Evolutionary conservation across 306 rosid species (phyloP).

Genomic region (Dalbergia cochinchinensis): DNA sequence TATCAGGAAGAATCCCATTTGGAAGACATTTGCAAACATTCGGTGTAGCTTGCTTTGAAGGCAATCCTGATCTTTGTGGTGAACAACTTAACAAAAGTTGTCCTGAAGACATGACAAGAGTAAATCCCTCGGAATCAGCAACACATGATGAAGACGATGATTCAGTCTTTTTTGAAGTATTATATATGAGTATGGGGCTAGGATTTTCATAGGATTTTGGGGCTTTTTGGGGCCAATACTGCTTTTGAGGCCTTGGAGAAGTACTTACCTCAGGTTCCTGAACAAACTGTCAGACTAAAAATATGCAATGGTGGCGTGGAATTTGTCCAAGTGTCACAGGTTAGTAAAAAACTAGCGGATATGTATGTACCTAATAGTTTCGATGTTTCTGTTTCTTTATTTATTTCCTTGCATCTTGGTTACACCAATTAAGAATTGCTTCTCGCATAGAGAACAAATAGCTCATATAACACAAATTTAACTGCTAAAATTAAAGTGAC

Average conservation of each 20-base stretch:
- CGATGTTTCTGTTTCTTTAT: neutral
- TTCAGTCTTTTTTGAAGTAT: conserved; percentile 18
- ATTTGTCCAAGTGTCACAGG: neutral
- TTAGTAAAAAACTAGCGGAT: neutral
- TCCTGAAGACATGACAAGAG: neutral
- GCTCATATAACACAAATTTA: too few species aligned
- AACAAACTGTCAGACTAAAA: conserved; percentile 14
- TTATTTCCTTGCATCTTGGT: too few species aligned
- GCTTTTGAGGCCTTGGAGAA: conserved; percentile 20
- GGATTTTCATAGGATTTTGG: conserved; percentile 39
- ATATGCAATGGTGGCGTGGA: neutral
- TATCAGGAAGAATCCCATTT: conserved; percentile 1
- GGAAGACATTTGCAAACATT: neutral
- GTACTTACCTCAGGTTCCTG: conserved; percentile 8
- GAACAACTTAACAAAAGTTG: conserved; percentile 6
- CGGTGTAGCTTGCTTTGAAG: conserved; percentile 16
- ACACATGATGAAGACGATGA: neutral
- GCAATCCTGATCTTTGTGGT: conserved; percentile 28
- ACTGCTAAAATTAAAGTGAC: too few species aligned
- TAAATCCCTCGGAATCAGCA: neutral
- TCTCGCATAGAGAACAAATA: neutral
- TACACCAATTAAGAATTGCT: neutral
- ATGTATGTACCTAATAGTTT: neutral
- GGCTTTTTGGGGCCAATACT: conserved; percentile 26
- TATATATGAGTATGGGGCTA: conserved; percentile 23